Conservation (phyloP, 2,329 filamentous ascomycete species). For the Pyrenophora graminea region DNA sequence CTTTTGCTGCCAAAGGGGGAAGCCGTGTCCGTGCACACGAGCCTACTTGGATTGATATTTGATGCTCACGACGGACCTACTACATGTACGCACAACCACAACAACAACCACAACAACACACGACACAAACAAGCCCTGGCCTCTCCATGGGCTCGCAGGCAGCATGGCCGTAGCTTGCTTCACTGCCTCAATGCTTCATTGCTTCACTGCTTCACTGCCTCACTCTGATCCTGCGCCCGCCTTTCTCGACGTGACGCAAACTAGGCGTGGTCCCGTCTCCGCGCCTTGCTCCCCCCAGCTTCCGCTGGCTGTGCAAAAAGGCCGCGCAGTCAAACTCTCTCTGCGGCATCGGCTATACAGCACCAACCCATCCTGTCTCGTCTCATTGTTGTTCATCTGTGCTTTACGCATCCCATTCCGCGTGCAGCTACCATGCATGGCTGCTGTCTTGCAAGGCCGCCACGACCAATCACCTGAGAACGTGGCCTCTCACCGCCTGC, state of each 20-base stretch:
- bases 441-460: slow-evolving; percentile 19
- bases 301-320: slow-evolving; percentile 9
- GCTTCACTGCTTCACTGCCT: neutral
- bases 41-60: slow-evolving; percentile 1
- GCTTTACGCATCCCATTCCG: slow-evolving; percentile 17
- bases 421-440: slow-evolving; percentile 21
- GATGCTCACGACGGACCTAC: neutral
- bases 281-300: slow-evolving; percentile 1
- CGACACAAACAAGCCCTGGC: slow-evolving; percentile 12
- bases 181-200: too few relatives aligned
- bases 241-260: slow-evolving; percentile 1
- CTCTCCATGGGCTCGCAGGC: slow-evolving; percentile 8
- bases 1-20: slow-evolving; percentile 7
- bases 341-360: slow-evolving; percentile 5
- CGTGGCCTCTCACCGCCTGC: slow-evolving; percentile 42
- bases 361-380: slow-evolving; percentile 7
- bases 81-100: neutral
- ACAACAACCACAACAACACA: slow-evolving; percentile 10
- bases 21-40: slow-evolving; percentile 16
- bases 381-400: slow-evolving; percentile 12
- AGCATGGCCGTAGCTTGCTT: neutral
- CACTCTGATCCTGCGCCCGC: neutral
- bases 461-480: slow-evolving; percentile 44
- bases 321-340: slow-evolving; percentile 17
- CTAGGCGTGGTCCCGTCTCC: slow-evolving; percentile 16